Conservation (phyloP, 2,329 filamentous ascomycete species). For the Lasiodiplodia sp. region DNA sequence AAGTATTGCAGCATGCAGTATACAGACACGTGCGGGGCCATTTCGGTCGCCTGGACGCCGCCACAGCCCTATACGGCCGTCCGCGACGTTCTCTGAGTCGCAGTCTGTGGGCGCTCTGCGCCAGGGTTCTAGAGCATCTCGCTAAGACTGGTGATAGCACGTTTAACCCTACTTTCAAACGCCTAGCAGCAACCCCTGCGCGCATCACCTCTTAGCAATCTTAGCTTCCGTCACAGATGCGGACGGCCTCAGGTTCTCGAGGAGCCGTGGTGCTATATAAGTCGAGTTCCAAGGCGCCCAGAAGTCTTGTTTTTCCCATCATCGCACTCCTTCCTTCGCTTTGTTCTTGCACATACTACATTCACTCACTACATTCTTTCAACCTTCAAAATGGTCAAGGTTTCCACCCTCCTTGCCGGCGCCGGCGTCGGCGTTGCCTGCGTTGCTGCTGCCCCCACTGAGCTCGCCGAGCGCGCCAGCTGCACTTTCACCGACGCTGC, state of each 20-base stretch:
- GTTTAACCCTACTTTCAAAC: neutral
- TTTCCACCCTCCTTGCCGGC: constrained; percentile 21
- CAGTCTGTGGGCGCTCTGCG: neutral
- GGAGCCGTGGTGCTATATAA: neutral
- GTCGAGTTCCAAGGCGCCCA: neutral
- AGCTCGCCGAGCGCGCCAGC: constrained; percentile 24
- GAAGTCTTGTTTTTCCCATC: neutral
- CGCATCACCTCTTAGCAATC: neutral
- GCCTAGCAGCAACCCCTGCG: neutral
- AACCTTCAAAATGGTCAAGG: constrained; percentile 22
- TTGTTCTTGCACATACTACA: neutral
- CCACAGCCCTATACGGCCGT: neutral
- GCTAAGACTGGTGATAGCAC: neutral
- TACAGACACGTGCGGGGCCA: neutral
- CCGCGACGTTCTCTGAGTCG: neutral
- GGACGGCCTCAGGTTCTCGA: neutral
- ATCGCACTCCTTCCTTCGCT: constrained; percentile 4
- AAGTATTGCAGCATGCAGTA: no score
- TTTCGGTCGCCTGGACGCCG: neutral
- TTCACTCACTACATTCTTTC: constrained; percentile 6
- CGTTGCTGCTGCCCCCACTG: constrained; percentile 16
- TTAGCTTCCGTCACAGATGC: neutral
- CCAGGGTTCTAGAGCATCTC: neutral
- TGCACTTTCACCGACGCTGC: constrained; percentile 65
- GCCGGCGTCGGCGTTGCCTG: constrained; percentile 8